Evolutionary conservation across 1,284 basidiomycete genomes (phyloP).

Genomic region (Papiliotrema nemorosa): DNA sequence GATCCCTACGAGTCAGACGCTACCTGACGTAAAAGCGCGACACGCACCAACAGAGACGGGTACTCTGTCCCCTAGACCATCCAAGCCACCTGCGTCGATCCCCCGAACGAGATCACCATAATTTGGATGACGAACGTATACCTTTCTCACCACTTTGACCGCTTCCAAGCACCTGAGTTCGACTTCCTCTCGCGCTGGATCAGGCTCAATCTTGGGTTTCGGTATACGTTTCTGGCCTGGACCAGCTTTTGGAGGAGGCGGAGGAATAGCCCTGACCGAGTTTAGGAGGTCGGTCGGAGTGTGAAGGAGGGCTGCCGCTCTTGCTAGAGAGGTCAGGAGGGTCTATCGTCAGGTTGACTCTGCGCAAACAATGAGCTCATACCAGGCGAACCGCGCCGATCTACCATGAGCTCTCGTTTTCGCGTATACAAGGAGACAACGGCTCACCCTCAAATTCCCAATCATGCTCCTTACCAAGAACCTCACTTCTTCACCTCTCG

Average conservation of each 20-base stretch:
- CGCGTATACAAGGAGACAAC: not conserved
- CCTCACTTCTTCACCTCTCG: constrained; percentile 79
- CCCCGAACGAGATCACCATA: constrained; percentile 73
- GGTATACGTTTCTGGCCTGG: constrained; percentile 50
- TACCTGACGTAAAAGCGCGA: not conserved
- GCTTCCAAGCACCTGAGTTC: constrained; percentile 56
- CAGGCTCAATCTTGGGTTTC: constrained; percentile 49
- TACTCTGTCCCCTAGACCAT: constrained; percentile 62
- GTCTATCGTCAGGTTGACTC: constrained; percentile 48
- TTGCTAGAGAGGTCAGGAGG: constrained; percentile 75
- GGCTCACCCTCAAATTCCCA: constrained; percentile 69
- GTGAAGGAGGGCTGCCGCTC: constrained; percentile 65
- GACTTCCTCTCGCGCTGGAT: constrained; percentile 54
- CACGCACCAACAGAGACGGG: constrained; percentile 68
- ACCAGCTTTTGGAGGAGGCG: constrained; percentile 27
- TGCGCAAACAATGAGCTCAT: constrained; percentile 3
- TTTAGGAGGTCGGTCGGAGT: constrained; percentile 45
- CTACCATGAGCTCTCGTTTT: constrained; percentile 44
- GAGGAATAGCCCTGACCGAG: constrained; percentile 46
- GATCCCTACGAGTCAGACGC: constrained; percentile 36
- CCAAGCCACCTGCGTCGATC: constrained; percentile 61
- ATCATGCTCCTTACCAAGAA: constrained; percentile 78
- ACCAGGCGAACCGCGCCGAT: constrained; percentile 78
- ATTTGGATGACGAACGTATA: constrained; percentile 84
- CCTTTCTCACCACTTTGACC: constrained; percentile 65